Evolutionary conservation across 129 eudicot species (phyloP), one percentile per base, ranked within the genome.

Genomic region (Flaveria trinervia): DNA sequence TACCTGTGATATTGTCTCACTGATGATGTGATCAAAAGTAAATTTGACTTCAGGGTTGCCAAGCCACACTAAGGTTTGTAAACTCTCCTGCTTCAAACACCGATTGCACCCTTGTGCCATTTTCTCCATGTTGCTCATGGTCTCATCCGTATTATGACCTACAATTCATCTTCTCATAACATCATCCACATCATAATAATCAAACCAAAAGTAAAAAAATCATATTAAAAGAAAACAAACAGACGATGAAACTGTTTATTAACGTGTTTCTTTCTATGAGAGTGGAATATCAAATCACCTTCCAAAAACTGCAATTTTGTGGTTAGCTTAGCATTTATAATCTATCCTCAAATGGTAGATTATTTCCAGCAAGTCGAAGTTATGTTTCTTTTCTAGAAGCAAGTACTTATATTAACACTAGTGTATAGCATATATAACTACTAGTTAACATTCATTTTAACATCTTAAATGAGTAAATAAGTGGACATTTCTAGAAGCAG

Each of bases 41-140:
- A 92, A 92, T 86, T 96, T 87, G 71, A 92, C 74, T 81, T 92
- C 96, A 52, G 97, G 97, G 75, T 92, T 88, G 30, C 93, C 96
- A 67, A 84, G 86, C 97, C 97, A 92, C 16, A 70, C 79, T 66
- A 92, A 76, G 50, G 88, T 80, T 60, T 89, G 90, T n/a, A 88
- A 79, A 84, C 91, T 92, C 83, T 92, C 96, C 83, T 92, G 97
- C 86, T 80, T 85, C 89, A 92, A 78, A 75, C 96, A 89, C 83
- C 89, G 83, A 52, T 84, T 85, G 45, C 84, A 76, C 36, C 92
- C 92, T 84, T 89, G 96, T n/a, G 89, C 74, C 26, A 85, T 77
- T 84, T 75, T 85, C 83, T 92, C 97, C 59, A 72, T 48, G 43
- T 81, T 80, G 80, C 79, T 92, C 43, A 92, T 2, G 97, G 97